phyloP scores from a whole-genome alignment of 768 basidiomycete species.

The Holtermannia corniformis region DNA sequence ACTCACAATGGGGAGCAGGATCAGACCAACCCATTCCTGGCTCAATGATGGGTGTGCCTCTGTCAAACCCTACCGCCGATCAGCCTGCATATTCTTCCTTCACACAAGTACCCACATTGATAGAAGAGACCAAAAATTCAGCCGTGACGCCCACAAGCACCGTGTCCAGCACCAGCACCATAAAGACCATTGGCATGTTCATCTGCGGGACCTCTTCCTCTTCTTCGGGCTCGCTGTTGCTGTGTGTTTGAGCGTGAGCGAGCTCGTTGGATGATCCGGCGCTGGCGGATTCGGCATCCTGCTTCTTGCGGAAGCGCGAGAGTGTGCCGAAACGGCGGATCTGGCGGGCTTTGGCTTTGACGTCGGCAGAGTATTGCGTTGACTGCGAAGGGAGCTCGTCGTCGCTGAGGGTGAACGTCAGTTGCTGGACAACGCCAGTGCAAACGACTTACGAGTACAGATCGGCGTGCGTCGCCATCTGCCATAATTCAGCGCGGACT shows the following conservation, averaged over 20 bases:
- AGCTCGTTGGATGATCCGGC: constrained; percentile 3
- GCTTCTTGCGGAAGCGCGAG: constrained; percentile 18
- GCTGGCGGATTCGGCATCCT: constrained; percentile 14
- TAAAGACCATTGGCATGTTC: constrained; percentile 25
- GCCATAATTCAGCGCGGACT: constrained; percentile 44
- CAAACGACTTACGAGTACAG: no score
- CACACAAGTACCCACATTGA: constrained; percentile 43
- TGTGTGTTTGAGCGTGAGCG: background rate
- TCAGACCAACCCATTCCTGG: constrained; percentile 77
- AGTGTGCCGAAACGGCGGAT: background rate
- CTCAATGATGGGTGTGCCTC: constrained; percentile 48
- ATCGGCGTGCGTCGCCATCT: constrained; percentile 44
- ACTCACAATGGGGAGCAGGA: constrained; percentile 76
- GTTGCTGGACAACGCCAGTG: no score
- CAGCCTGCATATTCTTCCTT: background rate
- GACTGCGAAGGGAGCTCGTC: constrained; percentile 28
- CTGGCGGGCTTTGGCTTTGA: constrained; percentile 6
- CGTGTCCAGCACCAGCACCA: constrained; percentile 29
- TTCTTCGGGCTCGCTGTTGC: constrained; percentile 27
- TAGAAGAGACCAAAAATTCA: constrained; percentile 67
- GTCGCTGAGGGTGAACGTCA: constrained; percentile 16
- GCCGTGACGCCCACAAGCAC: constrained; percentile 53
- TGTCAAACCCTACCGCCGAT: constrained; percentile 49
- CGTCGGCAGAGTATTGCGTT: constrained; percentile 26
- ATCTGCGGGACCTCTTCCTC: constrained; percentile 38